These are phyloP conservation scores for Lodderomyces parapsilosis DNA, from an alignment of 1,139 yeast genomes.

Conservation along the genomic window DNA sequence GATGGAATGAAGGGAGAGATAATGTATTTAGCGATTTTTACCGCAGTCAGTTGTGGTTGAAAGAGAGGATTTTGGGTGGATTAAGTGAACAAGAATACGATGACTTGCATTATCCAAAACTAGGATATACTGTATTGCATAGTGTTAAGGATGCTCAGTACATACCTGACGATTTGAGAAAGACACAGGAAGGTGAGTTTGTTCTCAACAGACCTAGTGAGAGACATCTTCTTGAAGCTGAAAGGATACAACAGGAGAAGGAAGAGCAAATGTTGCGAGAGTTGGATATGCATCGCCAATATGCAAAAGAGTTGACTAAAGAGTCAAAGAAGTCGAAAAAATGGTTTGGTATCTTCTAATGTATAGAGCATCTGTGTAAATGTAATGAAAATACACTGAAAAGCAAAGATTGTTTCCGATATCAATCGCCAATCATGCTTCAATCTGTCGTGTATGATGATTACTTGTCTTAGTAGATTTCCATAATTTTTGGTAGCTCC, in stretches of 20 bases:
- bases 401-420: no score
- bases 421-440: no score
- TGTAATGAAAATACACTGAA: no score
- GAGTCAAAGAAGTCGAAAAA: conserved; percentile 28
- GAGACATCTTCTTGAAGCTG: conserved; percentile 75
- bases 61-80: conserved; percentile 50
- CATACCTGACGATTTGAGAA: conserved; percentile 38
- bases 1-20: conserved; percentile 86
- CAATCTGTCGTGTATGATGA: no score
- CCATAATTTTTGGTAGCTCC: no score
- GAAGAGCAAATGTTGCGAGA: conserved; percentile 67
- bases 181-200: conserved; percentile 42
- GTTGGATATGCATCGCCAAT: conserved; percentile 27
- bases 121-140: conserved; percentile 32
- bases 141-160: conserved; percentile 45
- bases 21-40: conserved; percentile 71
- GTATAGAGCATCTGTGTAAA: no score
- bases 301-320: conserved; percentile 30
- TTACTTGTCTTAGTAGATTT: no score
- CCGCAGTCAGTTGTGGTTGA: conserved; percentile 54
- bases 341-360: conserved; percentile 38
- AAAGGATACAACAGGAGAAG: conserved; percentile 63
- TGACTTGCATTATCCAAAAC: conserved; percentile 55
- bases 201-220: conserved; percentile 70
- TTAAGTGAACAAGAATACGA: conserved; percentile 59